Evolutionary conservation across 352 stramenopile genomes (phyloP), one percentile per base, ranked within the genome.

Genomic region (Phytopythium mirpurense): DNA sequence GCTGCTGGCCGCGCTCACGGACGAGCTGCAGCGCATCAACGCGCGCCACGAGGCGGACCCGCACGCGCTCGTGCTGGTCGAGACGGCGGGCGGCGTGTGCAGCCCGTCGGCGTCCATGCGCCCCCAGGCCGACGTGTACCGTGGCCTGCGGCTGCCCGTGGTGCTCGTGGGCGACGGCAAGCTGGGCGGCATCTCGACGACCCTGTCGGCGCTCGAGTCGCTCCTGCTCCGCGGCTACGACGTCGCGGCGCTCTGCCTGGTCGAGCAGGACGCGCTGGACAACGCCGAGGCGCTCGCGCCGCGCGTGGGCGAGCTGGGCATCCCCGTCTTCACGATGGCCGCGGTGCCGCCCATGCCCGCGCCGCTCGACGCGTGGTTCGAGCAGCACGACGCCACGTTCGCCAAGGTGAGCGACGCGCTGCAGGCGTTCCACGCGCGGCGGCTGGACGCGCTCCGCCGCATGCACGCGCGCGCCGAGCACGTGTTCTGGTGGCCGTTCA

Each of bases 81-180:
- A 99, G 83, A 98, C 95, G 11, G 95, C 96, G 2, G 96, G 96
- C 11, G 96, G 96, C 24, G 94, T 98, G 15, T 88, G 98, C 57
- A 98, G 83, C 37, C 83, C 83, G 11, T 88, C 83, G 24, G 83
- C 78, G 6, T 88, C 74, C 2, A 90, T 91, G 68, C 81, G 74
- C 16, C 86, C 88, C 58, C 96, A 99, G 67, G 95, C 88, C 19
- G 95, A 98, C 63, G 76, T 98, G 43, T 99, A 98, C 63, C 78
- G 88, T 24, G 65, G 79, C 6, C 70, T 98, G 32, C 69, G 81
- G 11, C 68, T 98, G 7, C 92, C 90, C 10, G 88, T 97, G 5
- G 79, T 99, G 54, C 77, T 99, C 9, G 86, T 98, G 29, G 96
- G 96, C n/a, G 96, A 99, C 65, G 94, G 93, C 37, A 91, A 93